These are phyloP conservation scores for Ustilago loliicola DNA, from an alignment of 1,284 basidiomycete species.

Conservation along the genomic window DNA sequence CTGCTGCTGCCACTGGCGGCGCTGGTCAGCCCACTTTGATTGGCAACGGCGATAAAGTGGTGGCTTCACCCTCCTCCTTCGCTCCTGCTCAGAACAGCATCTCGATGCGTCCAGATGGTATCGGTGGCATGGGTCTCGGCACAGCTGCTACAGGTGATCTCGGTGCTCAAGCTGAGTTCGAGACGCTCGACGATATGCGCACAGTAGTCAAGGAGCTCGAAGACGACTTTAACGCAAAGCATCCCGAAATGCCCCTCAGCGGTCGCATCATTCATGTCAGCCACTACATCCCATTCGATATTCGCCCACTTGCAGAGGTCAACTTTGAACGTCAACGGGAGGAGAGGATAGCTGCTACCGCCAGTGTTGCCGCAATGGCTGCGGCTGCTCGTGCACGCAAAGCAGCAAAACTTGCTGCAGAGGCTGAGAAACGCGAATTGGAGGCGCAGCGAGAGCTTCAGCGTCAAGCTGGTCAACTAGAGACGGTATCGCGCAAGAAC, in stretches of 20 bases:
- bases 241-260: conserved; percentile 59
- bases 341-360: conserved; percentile 60
- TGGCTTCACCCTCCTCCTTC: conserved; percentile 25
- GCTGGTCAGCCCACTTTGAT: conserved; percentile 10
- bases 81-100: conserved; percentile 27
- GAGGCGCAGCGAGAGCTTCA: conserved; percentile 52
- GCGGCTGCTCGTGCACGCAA: conserved; percentile 62
- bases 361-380: conserved; percentile 65
- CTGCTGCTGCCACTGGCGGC: background rate
- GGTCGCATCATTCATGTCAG: conserved; percentile 69
- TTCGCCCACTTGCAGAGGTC: conserved; percentile 61
- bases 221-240: conserved; percentile 63
- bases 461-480: conserved; percentile 32
- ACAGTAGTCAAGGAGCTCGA: conserved; percentile 59
- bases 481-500: conserved; percentile 49
- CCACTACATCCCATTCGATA: conserved; percentile 68
- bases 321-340: conserved; percentile 62
- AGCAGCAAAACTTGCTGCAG: conserved; percentile 55
- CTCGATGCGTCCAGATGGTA: conserved; percentile 62
- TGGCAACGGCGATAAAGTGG: conserved; percentile 21
- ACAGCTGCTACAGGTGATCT: conserved; percentile 65
- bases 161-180: conserved; percentile 57
- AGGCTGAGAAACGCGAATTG: conserved; percentile 49
- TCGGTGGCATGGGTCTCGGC: conserved; percentile 60
- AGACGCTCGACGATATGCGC: conserved; percentile 59